Conservation (phyloP, 441 rosid species). For the Pelargonium exstipulatum region DNA sequence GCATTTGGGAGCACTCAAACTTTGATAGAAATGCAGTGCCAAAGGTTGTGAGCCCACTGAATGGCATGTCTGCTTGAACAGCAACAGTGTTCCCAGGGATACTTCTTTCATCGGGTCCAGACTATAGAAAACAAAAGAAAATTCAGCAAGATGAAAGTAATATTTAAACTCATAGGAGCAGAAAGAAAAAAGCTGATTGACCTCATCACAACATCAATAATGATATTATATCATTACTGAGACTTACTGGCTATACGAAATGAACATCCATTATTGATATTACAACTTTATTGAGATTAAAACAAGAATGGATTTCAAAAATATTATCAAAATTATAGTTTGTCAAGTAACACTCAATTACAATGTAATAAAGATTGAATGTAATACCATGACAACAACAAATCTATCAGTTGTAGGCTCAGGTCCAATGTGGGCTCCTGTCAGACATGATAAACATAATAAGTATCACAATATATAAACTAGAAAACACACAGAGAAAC, state of each 20-base stretch:
- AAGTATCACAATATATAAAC: neutral
- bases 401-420: constrained; percentile 99
- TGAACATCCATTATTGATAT: neutral
- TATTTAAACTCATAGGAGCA: neutral
- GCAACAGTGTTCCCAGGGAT: constrained; percentile 94
- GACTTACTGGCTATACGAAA: neutral
- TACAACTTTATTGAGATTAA: neutral
- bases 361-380: constrained; percentile 3
- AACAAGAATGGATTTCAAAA: neutral
- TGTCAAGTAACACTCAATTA: neutral
- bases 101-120: constrained; percentile 95
- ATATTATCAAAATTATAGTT: neutral
- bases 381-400: constrained; percentile 85
- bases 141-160: neutral
- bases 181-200: neutral
- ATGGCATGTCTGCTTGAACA: constrained; percentile 97
- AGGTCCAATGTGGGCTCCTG: constrained; percentile 98
- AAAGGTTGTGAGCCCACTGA: constrained; percentile 80
- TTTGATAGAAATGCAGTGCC: constrained; percentile 93
- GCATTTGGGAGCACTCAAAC: constrained; percentile 98
- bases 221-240: neutral
- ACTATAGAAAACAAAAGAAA: constrained; percentile 33
- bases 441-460: constrained; percentile 18
- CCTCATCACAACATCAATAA: neutral
- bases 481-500: neutral